Conservation (phyloP, 108 stramenopile species). For the Conticribra weissflogii region DNA sequence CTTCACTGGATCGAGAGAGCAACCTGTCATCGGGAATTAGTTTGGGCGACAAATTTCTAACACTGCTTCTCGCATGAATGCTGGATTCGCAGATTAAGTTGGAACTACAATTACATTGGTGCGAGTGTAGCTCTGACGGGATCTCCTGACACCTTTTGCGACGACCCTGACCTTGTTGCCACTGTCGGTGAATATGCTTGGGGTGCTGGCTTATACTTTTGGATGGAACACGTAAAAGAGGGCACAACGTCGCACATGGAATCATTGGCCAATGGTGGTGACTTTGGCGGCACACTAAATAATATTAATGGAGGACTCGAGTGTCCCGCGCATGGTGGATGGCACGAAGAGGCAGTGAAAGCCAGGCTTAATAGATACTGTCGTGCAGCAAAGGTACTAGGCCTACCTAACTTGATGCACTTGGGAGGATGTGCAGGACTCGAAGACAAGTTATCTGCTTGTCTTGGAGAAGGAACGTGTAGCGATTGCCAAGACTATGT, state of each 20-base stretch:
- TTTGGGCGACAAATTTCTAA: background rate
- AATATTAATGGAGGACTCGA: conserved; percentile 23
- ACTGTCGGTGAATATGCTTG: conserved; percentile 34
- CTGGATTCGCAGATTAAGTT: no score
- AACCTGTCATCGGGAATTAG: no score
- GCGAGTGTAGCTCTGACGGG: conserved; percentile 32
- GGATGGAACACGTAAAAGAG: conserved; percentile 42
- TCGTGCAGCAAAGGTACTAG: conserved; percentile 29
- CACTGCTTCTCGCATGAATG: no score
- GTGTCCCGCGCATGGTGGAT: conserved; percentile 38
- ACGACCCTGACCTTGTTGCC: conserved; percentile 35
- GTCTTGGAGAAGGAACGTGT: conserved; percentile 26
- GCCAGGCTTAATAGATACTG: conserved; percentile 34
- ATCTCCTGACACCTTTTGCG: conserved; percentile 27
- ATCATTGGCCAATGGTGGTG: conserved; percentile 10
- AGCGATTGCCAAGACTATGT: conserved; percentile 25
- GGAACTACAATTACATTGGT: conserved; percentile 40
- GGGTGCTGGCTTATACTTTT: conserved; percentile 38
- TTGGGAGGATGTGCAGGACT: conserved; percentile 25
- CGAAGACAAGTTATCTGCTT: conserved; percentile 19
- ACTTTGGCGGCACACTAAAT: conserved; percentile 37
- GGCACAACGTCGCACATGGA: conserved; percentile 35
- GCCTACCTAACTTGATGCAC: conserved; percentile 28
- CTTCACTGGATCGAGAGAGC: no score
- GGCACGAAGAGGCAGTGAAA: conserved; percentile 39